These are phyloP conservation scores for Aspergillus diversus DNA, from an alignment of 495 filamentous ascomycete species.

Conservation along the genomic window DNA sequence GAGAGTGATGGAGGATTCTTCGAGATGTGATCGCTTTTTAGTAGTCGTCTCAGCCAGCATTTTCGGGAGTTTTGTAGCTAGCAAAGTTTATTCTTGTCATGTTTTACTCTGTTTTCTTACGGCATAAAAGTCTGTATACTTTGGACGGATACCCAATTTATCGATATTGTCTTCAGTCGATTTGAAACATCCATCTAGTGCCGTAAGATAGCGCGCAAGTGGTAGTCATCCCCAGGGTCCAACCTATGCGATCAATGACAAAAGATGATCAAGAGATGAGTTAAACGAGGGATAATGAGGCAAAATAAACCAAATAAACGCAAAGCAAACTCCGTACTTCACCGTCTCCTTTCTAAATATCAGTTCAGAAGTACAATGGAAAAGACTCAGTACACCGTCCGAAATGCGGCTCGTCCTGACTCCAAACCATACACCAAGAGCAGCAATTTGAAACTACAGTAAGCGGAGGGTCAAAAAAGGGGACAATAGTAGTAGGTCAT, in stretches of 20 bases:
- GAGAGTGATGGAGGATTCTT: slow-evolving; percentile 64
- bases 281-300: slow-evolving; percentile 9
- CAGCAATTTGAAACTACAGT: too few relatives aligned
- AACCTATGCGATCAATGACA: slow-evolving; percentile 5
- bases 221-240: background rate
- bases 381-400: background rate
- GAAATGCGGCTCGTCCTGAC: slow-evolving; percentile 2
- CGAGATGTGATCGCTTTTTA: slow-evolving; percentile 30
- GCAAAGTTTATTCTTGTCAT: slow-evolving; percentile 9
- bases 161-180: slow-evolving; percentile 14
- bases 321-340: slow-evolving; percentile 22
- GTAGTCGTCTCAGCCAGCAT: slow-evolving; percentile 28
- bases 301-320: slow-evolving; percentile 1
- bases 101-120: slow-evolving; percentile 10
- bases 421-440: background rate
- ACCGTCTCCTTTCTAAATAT: slow-evolving; percentile 20
- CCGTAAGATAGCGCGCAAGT: background rate
- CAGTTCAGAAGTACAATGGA: background rate
- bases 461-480: too few relatives aligned
- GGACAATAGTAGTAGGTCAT: background rate
- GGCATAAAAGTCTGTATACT: slow-evolving; percentile 5
- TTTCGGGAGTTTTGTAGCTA: slow-evolving; percentile 24
- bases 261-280: background rate
- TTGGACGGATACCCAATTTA: slow-evolving; percentile 26
- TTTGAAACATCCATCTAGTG: slow-evolving; percentile 10